Evolutionary conservation across 1,284 basidiomycete genomes (phyloP).

Genomic region (Tylopilus sp.): DNA sequence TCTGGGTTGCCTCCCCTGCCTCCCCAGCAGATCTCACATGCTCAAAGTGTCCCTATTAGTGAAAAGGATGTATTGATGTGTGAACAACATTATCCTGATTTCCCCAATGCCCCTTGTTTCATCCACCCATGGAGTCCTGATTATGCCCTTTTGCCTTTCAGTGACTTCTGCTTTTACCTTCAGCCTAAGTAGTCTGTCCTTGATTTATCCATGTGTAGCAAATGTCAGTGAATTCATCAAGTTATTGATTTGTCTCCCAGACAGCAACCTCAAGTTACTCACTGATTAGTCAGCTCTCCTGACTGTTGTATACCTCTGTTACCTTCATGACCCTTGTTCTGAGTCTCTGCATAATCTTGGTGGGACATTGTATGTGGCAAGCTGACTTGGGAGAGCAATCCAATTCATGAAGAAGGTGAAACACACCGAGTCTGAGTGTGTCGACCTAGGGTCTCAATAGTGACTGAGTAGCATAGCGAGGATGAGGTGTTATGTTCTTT

Average conservation of each 20-base stretch:
- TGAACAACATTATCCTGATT: background rate
- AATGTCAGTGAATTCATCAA: background rate
- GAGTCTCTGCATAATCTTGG: slow-evolving; percentile 77
- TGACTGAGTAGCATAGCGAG: no score
- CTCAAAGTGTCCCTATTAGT: background rate
- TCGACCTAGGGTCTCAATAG: no score
- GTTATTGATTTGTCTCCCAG: background rate
- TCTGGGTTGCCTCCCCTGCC: no score
- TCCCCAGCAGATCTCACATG: background rate
- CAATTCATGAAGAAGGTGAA: no score
- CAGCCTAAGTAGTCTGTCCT: background rate
- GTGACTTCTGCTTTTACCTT: background rate
- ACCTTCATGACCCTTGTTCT: slow-evolving; percentile 81
- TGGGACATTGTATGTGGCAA: slow-evolving; percentile 66
- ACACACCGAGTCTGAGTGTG: no score
- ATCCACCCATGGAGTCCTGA: background rate
- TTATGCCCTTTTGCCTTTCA: background rate
- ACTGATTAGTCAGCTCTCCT: slow-evolving; percentile 62
- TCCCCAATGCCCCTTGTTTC: background rate
- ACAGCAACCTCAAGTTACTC: background rate
- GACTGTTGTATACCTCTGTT: slow-evolving; percentile 76
- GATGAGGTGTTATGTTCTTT: no score
- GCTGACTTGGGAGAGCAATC: no score
- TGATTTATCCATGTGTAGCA: background rate
- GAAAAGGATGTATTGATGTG: background rate